Conservation (phyloP, 2,329 filamentous ascomycete species). For the Microsporum audouinii region DNA sequence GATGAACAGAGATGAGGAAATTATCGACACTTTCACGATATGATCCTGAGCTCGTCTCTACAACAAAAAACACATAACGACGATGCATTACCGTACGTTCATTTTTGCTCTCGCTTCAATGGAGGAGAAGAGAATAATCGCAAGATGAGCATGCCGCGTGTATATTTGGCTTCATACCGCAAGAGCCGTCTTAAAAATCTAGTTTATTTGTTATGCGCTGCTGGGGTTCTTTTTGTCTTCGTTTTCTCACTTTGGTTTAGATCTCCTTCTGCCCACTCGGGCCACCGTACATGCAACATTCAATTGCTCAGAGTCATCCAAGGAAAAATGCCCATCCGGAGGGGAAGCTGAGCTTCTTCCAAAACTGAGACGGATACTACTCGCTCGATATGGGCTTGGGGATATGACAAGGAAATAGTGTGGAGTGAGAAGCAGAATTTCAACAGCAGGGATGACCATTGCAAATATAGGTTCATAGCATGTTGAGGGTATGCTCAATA, state of each 20-base stretch:
- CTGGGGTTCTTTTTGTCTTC: not conserved
- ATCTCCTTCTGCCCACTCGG: conserved; percentile 12
- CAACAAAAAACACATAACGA: not conserved
- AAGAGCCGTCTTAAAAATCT: not conserved
- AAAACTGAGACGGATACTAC: conserved; percentile 27
- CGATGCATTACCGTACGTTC: not conserved
- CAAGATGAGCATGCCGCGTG: not conserved
- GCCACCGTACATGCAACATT: conserved; percentile 32
- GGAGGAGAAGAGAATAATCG: not conserved
- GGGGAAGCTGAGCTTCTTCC: conserved; percentile 36
- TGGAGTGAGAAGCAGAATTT: conserved; percentile 34
- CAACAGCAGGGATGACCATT: conserved; percentile 42
- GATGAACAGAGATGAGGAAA: no score
- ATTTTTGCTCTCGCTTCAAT: not conserved
- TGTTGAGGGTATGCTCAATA: conserved; percentile 35
- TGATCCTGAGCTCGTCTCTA: no score
- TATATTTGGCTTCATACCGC: not conserved
- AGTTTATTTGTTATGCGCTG: not conserved
- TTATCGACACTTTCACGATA: no score
- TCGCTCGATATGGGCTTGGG: conserved; percentile 36
- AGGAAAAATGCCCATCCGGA: conserved; percentile 39
- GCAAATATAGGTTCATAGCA: conserved; percentile 44
- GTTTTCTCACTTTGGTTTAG: conserved; percentile 17
- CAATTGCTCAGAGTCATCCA: conserved; percentile 28
- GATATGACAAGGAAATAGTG: conserved; percentile 35